A percentile compares a stretch with the other conserved stretches of the same genome.
These are phyloP conservation scores for Alternaria panax DNA, from an alignment of 2,329 filamentous ascomycete species.

Conservation along the genomic window DNA sequence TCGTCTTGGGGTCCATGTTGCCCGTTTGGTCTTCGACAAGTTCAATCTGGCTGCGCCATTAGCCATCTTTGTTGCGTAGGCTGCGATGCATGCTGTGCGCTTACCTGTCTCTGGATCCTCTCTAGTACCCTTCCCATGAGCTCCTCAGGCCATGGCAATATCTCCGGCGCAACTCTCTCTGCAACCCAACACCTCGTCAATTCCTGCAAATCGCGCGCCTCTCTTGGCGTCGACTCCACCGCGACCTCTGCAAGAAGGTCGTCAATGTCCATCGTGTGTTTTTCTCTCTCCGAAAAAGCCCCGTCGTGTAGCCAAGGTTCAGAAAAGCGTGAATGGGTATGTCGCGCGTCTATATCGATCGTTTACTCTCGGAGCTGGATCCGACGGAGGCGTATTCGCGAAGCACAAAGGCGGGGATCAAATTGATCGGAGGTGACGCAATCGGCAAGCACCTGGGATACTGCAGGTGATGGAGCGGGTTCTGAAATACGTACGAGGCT, in stretches of 20 bases:
- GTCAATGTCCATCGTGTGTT: slow-evolving; percentile 54
- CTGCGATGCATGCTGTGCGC: not conserved
- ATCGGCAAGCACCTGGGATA: not conserved
- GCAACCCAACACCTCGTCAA: slow-evolving; percentile 93
- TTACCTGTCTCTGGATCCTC: slow-evolving; percentile 52
- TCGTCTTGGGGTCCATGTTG: slow-evolving; percentile 86
- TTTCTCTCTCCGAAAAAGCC: not conserved
- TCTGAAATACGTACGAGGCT: not conserved
- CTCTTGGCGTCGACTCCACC: slow-evolving; percentile 57
- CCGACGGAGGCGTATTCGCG: not conserved
- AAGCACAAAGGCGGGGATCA: not conserved
- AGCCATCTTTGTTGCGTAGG: slow-evolving; percentile 11
- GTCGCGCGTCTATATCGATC: not conserved
- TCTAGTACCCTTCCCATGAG: slow-evolving; percentile 84
- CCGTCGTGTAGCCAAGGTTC: not conserved
- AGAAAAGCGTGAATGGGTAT: not conserved
- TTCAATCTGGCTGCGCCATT: slow-evolving; percentile 53
- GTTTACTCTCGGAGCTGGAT: not conserved
- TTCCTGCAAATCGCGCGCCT: slow-evolving; percentile 80
- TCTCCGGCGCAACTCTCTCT: slow-evolving; percentile 86
- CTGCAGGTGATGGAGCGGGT: not conserved
- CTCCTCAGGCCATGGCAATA: slow-evolving; percentile 78
- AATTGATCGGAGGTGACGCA: not conserved
- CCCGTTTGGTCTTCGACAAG: slow-evolving; percentile 70
- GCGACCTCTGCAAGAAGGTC: slow-evolving; percentile 62